Conservation (phyloP, 2,329 filamentous ascomycete genomes). For the Aurifilum marmelostoma region DNA sequence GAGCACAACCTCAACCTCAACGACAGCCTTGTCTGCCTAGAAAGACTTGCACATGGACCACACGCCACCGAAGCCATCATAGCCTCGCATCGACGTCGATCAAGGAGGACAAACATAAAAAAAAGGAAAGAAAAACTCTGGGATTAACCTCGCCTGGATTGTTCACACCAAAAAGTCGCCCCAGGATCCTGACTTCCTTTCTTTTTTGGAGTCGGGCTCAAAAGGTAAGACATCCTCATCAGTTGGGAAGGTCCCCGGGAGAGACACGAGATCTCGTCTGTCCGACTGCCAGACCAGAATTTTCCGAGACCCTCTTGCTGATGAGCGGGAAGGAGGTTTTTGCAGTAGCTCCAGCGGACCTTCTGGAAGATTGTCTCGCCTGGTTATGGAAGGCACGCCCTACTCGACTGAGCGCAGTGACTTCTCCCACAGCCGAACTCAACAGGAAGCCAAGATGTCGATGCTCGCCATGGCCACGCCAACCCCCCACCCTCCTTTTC, state of each 20-base stretch:
- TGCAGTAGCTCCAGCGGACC: slow-evolving; percentile 12
- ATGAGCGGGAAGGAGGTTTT: slow-evolving; percentile 17
- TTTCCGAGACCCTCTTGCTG: slow-evolving; percentile 22
- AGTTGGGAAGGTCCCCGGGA: slow-evolving; percentile 1
- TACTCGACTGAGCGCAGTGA: slow-evolving; percentile 37
- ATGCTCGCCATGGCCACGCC: slow-evolving; percentile 52
- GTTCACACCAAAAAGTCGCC: background rate
- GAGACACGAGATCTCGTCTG: slow-evolving; percentile 11
- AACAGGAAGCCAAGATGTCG: slow-evolving; percentile 49
- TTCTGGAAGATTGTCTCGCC: background rate
- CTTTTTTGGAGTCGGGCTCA: slow-evolving; percentile 6
- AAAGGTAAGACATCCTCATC: slow-evolving; percentile 27
- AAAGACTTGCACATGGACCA: background rate
- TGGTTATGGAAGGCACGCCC: slow-evolving; percentile 48
- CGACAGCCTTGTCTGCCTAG: background rate
- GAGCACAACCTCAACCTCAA: background rate
- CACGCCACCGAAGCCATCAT: background rate
- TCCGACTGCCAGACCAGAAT: slow-evolving; percentile 11
- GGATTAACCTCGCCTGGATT: too few relatives aligned
- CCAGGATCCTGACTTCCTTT: background rate
- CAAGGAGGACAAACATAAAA: too few relatives aligned
- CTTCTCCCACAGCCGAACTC: slow-evolving; percentile 35
- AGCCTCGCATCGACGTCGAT: background rate
- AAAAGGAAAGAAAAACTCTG: background rate
- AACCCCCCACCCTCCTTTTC: slow-evolving; percentile 46